Percentiles rank a stretch among this genome's conserved stretches.
Conservation (phyloP, 768 basidiomycete species). For the Phanerochaete sordida region DNA sequence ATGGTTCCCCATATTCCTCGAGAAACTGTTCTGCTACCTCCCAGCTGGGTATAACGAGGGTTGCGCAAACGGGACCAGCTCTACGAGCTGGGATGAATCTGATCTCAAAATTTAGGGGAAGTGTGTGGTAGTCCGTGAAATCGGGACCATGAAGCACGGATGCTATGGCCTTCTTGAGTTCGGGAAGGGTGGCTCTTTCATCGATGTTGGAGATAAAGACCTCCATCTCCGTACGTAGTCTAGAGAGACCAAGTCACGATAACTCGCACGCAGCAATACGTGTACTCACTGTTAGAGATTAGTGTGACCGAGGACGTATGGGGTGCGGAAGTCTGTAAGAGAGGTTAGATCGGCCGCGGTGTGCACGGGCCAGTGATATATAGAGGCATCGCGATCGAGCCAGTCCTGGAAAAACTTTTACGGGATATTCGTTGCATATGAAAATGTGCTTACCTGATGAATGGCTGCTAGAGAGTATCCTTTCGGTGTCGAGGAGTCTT, state of each 20-base stretch:
- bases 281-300: too few relatives aligned
- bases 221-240: conserved; percentile 24
- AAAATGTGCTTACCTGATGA: too few relatives aligned
- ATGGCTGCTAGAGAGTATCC: too few relatives aligned
- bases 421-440: too few relatives aligned
- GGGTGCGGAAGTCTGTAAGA: too few relatives aligned
- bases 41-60: conserved; percentile 42
- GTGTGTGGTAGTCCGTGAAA: conserved; percentile 29
- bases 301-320: too few relatives aligned
- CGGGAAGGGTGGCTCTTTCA: conserved; percentile 8
- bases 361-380: too few relatives aligned
- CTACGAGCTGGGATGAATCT: conserved; percentile 37
- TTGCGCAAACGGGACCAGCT: background rate
- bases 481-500: too few relatives aligned
- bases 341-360: too few relatives aligned
- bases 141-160: conserved; percentile 41
- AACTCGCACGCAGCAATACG: background rate
- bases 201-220: conserved; percentile 29
- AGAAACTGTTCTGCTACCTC: conserved; percentile 42
- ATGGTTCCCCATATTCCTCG: conserved; percentile 33
- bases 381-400: too few relatives aligned
- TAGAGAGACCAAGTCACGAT: background rate
- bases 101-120: conserved; percentile 52
- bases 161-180: conserved; percentile 33
- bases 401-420: too few relatives aligned